Evolutionary conservation across 257 asterid species (phyloP).

Genomic region (Scutellaria galericulata): DNA sequence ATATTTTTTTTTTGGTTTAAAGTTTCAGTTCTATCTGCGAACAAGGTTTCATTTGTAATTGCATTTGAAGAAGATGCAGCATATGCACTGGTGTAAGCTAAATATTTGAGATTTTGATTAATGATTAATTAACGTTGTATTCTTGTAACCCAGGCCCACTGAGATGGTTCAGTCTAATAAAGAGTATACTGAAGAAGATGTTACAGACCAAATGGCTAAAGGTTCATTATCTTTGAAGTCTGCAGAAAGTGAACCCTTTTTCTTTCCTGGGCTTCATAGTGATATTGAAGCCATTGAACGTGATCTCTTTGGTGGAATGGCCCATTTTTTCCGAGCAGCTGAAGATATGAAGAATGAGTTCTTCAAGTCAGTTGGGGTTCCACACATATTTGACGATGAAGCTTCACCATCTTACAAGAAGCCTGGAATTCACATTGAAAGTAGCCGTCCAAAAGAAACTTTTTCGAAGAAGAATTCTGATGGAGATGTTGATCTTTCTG

Average conservation of each 20-base stretch:
- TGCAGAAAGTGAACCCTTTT: conserved; percentile 39
- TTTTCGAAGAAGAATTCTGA: conserved; percentile 41
- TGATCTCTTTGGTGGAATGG: conserved; percentile 48
- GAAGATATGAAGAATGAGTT: conserved; percentile 63
- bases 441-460: conserved; percentile 42
- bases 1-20: not conserved
- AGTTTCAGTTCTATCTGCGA: not conserved
- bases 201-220: conserved; percentile 64
- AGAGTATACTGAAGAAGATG: conserved; percentile 88
- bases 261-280: conserved; percentile 72
- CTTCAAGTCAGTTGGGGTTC: conserved; percentile 53
- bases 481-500: conserved; percentile 69
- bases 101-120: not conserved
- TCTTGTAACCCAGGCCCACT: conserved; percentile 59
- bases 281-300: conserved; percentile 81
- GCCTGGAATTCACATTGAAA: conserved; percentile 50
- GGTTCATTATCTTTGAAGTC: conserved; percentile 53
- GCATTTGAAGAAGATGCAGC: conserved; percentile 1
- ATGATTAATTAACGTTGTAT: not conserved
- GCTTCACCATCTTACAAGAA: conserved; percentile 37
- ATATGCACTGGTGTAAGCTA: conserved; percentile 7
- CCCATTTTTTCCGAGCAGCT: conserved; percentile 58
- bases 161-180: conserved; percentile 77
- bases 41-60: not conserved
- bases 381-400: conserved; percentile 26